A percentile compares a stretch with the other conserved stretches of the same genome.
These are phyloP conservation scores for Aspergillus sp. DNA, from an alignment of 2,329 filamentous ascomycete genomes.

Conservation along the genomic window DNA sequence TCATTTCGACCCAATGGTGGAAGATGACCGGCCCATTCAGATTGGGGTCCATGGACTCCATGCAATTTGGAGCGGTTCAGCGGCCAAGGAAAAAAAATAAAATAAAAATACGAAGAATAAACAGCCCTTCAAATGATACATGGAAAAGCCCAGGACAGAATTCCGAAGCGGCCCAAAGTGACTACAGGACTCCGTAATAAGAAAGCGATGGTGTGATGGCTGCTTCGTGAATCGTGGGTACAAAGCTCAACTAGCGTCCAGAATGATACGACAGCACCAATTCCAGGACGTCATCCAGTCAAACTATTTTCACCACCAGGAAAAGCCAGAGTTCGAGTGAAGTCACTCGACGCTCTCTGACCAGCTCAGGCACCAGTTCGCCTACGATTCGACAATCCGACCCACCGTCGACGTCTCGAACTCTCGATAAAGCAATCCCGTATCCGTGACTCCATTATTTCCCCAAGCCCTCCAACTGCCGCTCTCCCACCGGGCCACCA, in stretches of 20 bases:
- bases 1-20: not conserved
- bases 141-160: not conserved
- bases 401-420: not conserved
- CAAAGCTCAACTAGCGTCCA: constrained; percentile 1
- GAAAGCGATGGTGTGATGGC: constrained; percentile 2
- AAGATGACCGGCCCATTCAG: not conserved
- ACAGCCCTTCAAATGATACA: not conserved
- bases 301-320: not conserved
- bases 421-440: not conserved
- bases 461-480: not conserved
- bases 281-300: constrained; percentile 2
- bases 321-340: not conserved
- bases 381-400: constrained; percentile 1
- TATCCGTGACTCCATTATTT: not conserved
- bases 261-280: not conserved
- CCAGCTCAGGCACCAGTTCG: not conserved
- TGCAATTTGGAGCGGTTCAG: not conserved
- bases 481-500: no score
- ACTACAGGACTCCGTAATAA: not conserved
- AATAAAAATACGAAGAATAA: not conserved
- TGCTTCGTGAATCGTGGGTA: constrained; percentile 1
- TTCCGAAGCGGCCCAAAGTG: not conserved
- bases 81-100: not conserved
- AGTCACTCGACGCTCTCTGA: not conserved
- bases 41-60: not conserved